Evolutionary conservation across 176 grass and related monocot species (phyloP), one percentile per base, ranked within the genome.

Genomic region (Oryza officinalis): DNA sequence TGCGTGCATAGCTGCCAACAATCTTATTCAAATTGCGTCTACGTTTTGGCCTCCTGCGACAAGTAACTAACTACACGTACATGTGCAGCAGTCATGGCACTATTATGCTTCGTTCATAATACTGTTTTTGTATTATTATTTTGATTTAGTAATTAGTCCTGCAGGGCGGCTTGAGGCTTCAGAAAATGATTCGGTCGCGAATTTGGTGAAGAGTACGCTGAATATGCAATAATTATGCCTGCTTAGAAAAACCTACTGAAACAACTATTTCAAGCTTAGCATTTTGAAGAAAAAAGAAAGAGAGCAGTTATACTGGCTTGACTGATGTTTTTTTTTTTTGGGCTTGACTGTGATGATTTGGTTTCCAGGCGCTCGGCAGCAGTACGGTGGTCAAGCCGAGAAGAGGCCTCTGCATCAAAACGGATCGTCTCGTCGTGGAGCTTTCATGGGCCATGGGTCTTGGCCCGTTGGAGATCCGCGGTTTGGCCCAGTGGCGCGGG

Each of bases 31-130:
- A 71, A 44, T 76, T 52, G 6, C 18, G 65, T 81, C 10, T 31
- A 23, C 26, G 31, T n/a, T 81, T 89, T 81, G 52, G 72, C 27
- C 83, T 80, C 50, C 69, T 14, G 25, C 61, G 31, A 25, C 80
- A 59, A 25, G 3, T 54, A 38, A 27, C 14, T 33, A 28, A 72
- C 60, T 45, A 3, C 12, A 47, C 13, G 13, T 27, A 47, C 18
- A 38, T 49, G 1, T 9, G 3, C 26, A 45, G 3, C 26, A 45
- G 22, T 18, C 54, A 47, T 17, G 25, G 44, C 13, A 28, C 25
- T 47, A 43, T 47, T 57, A 47, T 4, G 52, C 6, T 57, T 18
- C 52, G 17, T 57, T 18, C 18, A 57, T n/a, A 57, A 57, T 57
- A 57, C 52, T 57, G 37, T 8, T 57, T 57, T 57, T 57, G 6